phyloP scores from a whole-genome alignment of 805 yeast genomes.

The Sugiyamaella smithiae region DNA sequence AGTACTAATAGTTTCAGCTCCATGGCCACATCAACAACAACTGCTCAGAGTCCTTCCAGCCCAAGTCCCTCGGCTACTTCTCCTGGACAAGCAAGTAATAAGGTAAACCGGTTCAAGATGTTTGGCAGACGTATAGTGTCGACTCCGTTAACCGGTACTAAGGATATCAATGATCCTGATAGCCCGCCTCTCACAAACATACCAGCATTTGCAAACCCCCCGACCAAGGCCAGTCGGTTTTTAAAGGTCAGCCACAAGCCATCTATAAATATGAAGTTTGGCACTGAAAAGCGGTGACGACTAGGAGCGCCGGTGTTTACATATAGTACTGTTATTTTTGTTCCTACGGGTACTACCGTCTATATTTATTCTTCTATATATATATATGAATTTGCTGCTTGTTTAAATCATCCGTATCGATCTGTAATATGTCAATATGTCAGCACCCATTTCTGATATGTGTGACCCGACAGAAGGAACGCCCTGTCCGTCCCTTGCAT shows the following conservation, averaged over 20 bases:
- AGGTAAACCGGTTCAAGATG: slow-evolving; percentile 26
- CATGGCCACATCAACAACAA: background rate
- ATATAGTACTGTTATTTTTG: too few species aligned
- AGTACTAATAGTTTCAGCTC: slow-evolving; percentile 1
- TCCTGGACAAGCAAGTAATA: slow-evolving; percentile 9
- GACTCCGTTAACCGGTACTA: slow-evolving; percentile 9
- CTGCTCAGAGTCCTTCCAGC: background rate
- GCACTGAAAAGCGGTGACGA: slow-evolving; percentile 14
- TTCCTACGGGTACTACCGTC: too few species aligned
- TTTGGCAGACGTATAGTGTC: slow-evolving; percentile 17
- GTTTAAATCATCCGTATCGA: too few species aligned
- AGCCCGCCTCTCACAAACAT: slow-evolving; percentile 7
- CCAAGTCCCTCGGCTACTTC: background rate
- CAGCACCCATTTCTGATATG: too few species aligned
- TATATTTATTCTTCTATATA: too few species aligned
- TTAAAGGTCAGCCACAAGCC: slow-evolving; percentile 8
- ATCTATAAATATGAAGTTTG: slow-evolving; percentile 18
- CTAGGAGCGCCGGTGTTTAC: too few species aligned
- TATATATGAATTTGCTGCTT: too few species aligned
- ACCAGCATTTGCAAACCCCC: background rate
- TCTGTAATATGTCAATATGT: too few species aligned
- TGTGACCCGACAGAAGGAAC: too few species aligned
- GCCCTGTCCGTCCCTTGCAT: too few species aligned
- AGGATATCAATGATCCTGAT: background rate
- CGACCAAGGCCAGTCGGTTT: background rate